phyloP scores from a whole-genome alignment of 139 green algal genomes.

The Raphidocelis subcapitata region DNA sequence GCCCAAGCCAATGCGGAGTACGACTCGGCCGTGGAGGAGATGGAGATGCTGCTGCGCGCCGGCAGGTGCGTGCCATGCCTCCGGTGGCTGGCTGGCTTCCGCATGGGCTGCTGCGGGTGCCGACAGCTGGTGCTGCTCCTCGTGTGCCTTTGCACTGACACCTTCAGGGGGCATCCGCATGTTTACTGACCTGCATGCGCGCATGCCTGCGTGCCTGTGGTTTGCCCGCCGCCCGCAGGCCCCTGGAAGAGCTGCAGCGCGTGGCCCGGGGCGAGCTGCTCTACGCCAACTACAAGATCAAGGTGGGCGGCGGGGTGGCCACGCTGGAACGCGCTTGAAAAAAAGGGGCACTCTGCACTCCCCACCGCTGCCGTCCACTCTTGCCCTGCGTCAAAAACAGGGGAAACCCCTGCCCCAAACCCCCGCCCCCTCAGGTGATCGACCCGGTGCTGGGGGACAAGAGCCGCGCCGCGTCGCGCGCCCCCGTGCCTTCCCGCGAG shows the following conservation, averaged over 20 bases:
- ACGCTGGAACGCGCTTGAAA: no score
- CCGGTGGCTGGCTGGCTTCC: not conserved
- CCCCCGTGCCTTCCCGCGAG: no score
- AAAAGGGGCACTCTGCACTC: no score
- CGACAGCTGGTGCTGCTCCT: no score
- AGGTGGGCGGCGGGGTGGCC: constrained; percentile 18
- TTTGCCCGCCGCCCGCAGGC: not conserved
- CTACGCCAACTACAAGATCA: constrained; percentile 25
- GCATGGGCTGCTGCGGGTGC: not conserved
- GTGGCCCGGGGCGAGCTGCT: constrained; percentile 41
- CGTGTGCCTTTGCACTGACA: no score
- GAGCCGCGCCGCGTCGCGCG: not conserved
- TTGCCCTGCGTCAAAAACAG: no score
- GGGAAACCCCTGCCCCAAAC: no score
- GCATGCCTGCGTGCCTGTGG: not conserved
- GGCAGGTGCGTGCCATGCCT: constrained; percentile 9
- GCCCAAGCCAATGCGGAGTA: constrained; percentile 47
- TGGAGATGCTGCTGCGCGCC: constrained; percentile 58
- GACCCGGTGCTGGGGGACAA: no score
- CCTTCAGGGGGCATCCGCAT: no score
- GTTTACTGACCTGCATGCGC: no score
- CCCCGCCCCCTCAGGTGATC: no score
- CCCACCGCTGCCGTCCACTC: no score
- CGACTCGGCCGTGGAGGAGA: constrained; percentile 62
- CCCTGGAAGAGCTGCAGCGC: constrained; percentile 72